Conservation (phyloP, 352 stramenopile genomes). For the Elongisporangium senticosum region DNA sequence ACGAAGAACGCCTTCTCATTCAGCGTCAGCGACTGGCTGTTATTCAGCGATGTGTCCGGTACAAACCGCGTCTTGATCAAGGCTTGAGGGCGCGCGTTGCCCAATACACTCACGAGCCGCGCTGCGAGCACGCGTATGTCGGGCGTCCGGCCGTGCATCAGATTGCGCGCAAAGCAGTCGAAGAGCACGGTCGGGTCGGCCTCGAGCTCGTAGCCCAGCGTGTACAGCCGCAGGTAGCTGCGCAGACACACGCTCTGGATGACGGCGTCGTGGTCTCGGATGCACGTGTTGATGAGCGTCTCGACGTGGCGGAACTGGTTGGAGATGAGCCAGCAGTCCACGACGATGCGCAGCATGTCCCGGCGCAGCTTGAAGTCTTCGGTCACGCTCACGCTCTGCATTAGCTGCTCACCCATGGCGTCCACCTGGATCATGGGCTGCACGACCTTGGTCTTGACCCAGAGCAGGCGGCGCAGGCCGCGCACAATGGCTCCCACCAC, state of each 20-base stretch:
- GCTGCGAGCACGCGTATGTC: slow-evolving; percentile 25
- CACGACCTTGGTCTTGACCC: slow-evolving; percentile 55
- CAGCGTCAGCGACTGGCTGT: slow-evolving; percentile 14
- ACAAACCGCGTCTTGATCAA: slow-evolving; percentile 23
- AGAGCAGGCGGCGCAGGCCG: slow-evolving; percentile 45
- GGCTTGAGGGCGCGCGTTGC: slow-evolving; percentile 16
- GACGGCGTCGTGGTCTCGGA: slow-evolving; percentile 47
- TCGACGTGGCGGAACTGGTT: slow-evolving; percentile 33
- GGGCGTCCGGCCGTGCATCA: slow-evolving; percentile 25
- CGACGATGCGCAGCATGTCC: slow-evolving; percentile 67
- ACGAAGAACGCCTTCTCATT: slow-evolving; percentile 38
- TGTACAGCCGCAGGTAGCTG: slow-evolving; percentile 48
- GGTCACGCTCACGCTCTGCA: slow-evolving; percentile 64
- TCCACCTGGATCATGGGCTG: slow-evolving; percentile 80
- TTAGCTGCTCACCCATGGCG: slow-evolving; percentile 73
- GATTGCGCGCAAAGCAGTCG: slow-evolving; percentile 20
- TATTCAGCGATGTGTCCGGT: neutral
- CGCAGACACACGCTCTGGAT: slow-evolving; percentile 53
- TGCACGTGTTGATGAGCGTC: slow-evolving; percentile 36
- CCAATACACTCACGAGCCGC: slow-evolving; percentile 23
- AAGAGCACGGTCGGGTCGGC: slow-evolving; percentile 17
- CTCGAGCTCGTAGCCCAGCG: slow-evolving; percentile 4
- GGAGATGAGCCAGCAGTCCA: slow-evolving; percentile 56
- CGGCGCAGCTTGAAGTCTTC: slow-evolving; percentile 73
- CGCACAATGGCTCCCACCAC: slow-evolving; percentile 66